Conservation (phyloP, 2,329 filamentous ascomycete genomes). For the Myriosclerotinia curreyana region DNA sequence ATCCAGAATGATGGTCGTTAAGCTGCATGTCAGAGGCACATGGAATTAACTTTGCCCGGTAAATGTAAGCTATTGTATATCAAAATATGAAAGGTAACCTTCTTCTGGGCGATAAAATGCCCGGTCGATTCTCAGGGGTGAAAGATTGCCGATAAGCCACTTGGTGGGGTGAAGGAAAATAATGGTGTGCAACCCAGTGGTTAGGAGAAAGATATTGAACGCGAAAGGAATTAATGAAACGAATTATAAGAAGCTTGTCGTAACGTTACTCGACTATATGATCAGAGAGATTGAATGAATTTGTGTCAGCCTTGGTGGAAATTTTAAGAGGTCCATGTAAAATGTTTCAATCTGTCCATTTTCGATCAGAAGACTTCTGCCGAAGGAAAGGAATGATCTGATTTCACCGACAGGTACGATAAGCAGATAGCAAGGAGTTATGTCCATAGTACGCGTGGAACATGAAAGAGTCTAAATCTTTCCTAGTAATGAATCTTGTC, state of each 20-base stretch:
- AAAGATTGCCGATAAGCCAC: conserved; percentile 18
- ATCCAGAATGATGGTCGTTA: neutral
- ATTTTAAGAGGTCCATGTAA: neutral
- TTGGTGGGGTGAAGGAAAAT: conserved; percentile 11
- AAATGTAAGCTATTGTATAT: conserved; percentile 10
- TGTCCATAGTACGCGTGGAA: neutral
- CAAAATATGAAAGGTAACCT: conserved; percentile 10
- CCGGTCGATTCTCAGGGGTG: conserved; percentile 16
- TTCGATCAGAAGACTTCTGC: conserved; percentile 14
- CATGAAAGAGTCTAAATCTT: neutral
- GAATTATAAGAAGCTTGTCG: neutral
- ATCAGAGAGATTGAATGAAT: neutral
- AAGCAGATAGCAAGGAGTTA: conserved; percentile 4
- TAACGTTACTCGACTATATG: conserved; percentile 13
- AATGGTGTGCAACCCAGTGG: conserved; percentile 1
- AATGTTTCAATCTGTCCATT: conserved; percentile 3
- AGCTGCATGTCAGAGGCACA: conserved; percentile 7
- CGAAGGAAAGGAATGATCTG: conserved; percentile 11
- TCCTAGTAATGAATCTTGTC: neutral
- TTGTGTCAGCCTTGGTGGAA: neutral
- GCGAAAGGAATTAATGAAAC: neutral
- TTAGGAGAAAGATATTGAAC: neutral
- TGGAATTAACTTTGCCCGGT: conserved; percentile 17
- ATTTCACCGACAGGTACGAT: neutral
- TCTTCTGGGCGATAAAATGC: neutral